Evolutionary conservation across 202 grass and related monocot species (phyloP).

Genomic region (Eragrostis tef): DNA sequence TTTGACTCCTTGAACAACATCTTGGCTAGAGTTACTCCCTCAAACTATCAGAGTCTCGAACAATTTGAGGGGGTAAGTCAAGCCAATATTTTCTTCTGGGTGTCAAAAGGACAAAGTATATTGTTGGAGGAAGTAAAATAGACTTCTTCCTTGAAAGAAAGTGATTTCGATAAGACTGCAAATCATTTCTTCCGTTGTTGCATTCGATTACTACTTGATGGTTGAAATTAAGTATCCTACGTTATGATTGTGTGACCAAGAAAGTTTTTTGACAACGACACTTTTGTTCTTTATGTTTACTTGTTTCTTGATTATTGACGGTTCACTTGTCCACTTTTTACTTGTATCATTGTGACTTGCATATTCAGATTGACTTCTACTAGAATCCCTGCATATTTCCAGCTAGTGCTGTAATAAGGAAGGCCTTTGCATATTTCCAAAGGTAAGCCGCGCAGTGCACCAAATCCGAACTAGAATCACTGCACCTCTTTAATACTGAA

Average conservation of each 20-base stretch:
- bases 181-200: not conserved
- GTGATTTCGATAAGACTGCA: not conserved
- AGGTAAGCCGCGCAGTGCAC: not conserved
- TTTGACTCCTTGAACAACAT: no score
- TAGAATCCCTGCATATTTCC: not conserved
- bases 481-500: no score
- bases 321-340: not conserved
- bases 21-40: no score
- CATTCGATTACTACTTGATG: not conserved
- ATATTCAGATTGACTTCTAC: constrained; percentile 14
- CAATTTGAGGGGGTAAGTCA: no score
- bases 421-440: not conserved
- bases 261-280: constrained; percentile 5
- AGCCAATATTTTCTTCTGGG: no score
- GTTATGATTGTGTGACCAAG: not conserved
- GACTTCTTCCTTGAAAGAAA: not conserved
- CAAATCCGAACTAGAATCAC: not conserved
- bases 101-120: no score
- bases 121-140: no score
- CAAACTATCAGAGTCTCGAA: no score
- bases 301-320: not conserved
- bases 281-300: constrained; percentile 12
- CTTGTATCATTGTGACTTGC: not conserved
- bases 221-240: not conserved
- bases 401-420: no score